phyloP scores from a whole-genome alignment of 2,329 filamentous ascomycete species.

The Pochonia chlamydosporia region DNA sequence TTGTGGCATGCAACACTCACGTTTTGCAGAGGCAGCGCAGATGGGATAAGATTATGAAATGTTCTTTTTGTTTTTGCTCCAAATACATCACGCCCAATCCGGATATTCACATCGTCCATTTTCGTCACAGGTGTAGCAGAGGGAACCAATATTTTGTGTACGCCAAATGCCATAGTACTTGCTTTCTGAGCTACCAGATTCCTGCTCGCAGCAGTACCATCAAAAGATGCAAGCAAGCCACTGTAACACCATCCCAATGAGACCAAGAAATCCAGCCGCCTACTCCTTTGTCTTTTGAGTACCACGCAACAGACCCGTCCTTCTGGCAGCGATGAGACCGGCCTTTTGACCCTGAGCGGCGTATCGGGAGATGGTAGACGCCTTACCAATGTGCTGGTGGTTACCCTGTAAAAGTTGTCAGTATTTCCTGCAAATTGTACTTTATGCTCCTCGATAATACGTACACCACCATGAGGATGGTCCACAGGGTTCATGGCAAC shows the following conservation, averaged over 20 bases:
- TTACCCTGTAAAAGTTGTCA: conserved; percentile 68
- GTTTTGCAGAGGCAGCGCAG: not conserved
- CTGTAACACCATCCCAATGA: conserved; percentile 62
- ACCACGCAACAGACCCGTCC: conserved; percentile 99
- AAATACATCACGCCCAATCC: not conserved
- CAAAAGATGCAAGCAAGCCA: conserved; percentile 54
- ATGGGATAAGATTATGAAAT: not conserved
- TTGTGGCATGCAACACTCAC: no score
- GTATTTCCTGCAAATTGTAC: conserved; percentile 17
- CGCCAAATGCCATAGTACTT: conserved; percentile 45
- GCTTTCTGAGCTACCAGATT: conserved; percentile 41
- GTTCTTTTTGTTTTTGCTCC: not conserved
- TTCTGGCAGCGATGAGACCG: conserved; percentile 98
- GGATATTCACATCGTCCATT: conserved; percentile 11
- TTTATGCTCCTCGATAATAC: conserved; percentile 24
- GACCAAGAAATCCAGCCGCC: conserved; percentile 46
- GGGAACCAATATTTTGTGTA: conserved; percentile 59
- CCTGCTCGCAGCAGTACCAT: conserved; percentile 42
- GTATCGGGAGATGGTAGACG: conserved; percentile 98
- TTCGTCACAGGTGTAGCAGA: conserved; percentile 7
- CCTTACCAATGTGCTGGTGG: conserved; percentile 99
- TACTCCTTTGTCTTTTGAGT: conserved; percentile 99
- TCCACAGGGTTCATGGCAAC: conserved; percentile 99
- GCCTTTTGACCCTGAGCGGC: conserved; percentile 98
- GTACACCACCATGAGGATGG: conserved; percentile 91